Evolutionary conservation across 2,329 filamentous ascomycete genomes (phyloP).

Genomic region (Colletotrichum caudatum): DNA sequence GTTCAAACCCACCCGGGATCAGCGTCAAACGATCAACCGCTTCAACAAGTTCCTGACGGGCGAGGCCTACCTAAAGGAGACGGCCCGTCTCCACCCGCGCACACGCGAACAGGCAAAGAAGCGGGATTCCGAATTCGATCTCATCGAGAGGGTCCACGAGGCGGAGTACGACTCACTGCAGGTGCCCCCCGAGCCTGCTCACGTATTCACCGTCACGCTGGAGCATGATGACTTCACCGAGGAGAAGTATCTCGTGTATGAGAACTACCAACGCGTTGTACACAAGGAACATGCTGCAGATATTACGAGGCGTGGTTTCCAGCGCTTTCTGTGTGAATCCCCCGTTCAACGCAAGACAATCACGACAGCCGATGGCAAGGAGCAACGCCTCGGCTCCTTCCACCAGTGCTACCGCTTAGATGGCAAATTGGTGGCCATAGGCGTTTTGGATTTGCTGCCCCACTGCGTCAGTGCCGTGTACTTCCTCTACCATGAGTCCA

Average conservation of each 20-base stretch:
- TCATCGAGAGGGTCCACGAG: constrained; percentile 76
- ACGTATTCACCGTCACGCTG: constrained; percentile 76
- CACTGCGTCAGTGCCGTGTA: constrained; percentile 85
- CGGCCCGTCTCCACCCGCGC: constrained; percentile 72
- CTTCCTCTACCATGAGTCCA: constrained; percentile 83
- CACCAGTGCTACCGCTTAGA: constrained; percentile 87
- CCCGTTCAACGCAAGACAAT: constrained; percentile 66
- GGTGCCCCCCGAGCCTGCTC: constrained; percentile 72
- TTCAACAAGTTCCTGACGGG: constrained; percentile 81
- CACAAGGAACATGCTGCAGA: constrained; percentile 74
- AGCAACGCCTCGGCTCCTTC: constrained; percentile 75
- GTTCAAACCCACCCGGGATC: constrained; percentile 77
- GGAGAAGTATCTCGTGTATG: constrained; percentile 80
- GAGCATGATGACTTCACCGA: constrained; percentile 78
- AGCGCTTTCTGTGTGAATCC: constrained; percentile 79
- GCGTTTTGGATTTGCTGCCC: constrained; percentile 81
- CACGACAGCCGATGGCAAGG: constrained; percentile 60
- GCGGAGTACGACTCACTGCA: constrained; percentile 68
- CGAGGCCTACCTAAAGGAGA: constrained; percentile 73
- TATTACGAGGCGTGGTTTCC: constrained; percentile 73
- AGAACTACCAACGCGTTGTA: constrained; percentile 80
- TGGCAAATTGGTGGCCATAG: constrained; percentile 79
- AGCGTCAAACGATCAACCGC: constrained; percentile 80
- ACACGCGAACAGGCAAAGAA: constrained; percentile 74
- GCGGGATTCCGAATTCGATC: constrained; percentile 75